Percentiles rank a stretch among this genome's conserved stretches.
Conservation (phyloP, 164 flowering plant species). For the Magnolia changhungtana region DNA sequence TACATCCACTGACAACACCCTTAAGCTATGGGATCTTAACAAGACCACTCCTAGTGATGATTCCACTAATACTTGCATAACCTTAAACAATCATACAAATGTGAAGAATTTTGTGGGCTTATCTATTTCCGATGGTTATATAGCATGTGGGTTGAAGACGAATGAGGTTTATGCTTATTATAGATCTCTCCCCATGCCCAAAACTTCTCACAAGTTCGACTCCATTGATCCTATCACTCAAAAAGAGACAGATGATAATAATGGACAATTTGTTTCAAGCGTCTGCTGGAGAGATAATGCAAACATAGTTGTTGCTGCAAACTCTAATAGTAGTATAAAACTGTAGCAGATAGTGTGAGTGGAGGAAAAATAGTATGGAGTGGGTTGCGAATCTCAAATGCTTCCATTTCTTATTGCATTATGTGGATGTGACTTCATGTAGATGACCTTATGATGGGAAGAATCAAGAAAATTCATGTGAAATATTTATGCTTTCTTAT, state of each 20-base stretch:
- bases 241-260: slow-evolving; percentile 74
- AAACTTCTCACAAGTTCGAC: slow-evolving; percentile 85
- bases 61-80: slow-evolving; percentile 71
- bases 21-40: slow-evolving; percentile 92
- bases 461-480: neutral
- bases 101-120: slow-evolving; percentile 98
- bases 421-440: neutral
- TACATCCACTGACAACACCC: slow-evolving; percentile 87
- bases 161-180: slow-evolving; percentile 91
- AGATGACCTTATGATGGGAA: neutral
- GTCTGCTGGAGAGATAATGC: slow-evolving; percentile 91
- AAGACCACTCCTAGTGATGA: slow-evolving; percentile 49
- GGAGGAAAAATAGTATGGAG: neutral
- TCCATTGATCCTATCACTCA: slow-evolving; percentile 82
- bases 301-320: slow-evolving; percentile 78
- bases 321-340: slow-evolving; percentile 83
- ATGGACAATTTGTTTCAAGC: slow-evolving; percentile 88
- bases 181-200: slow-evolving; percentile 89
- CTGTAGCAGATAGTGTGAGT: slow-evolving; percentile 67
- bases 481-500: neutral
- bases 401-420: neutral
- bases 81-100: slow-evolving; percentile 79
- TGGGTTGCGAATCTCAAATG: neutral
- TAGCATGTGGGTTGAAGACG: slow-evolving; percentile 96
- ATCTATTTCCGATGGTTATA: slow-evolving; percentile 80